Evolutionary conservation across 2,329 filamentous ascomycete species (phyloP), one percentile per base, ranked within the genome.

Genomic region (Trichoderma atrobrunneum): DNA sequence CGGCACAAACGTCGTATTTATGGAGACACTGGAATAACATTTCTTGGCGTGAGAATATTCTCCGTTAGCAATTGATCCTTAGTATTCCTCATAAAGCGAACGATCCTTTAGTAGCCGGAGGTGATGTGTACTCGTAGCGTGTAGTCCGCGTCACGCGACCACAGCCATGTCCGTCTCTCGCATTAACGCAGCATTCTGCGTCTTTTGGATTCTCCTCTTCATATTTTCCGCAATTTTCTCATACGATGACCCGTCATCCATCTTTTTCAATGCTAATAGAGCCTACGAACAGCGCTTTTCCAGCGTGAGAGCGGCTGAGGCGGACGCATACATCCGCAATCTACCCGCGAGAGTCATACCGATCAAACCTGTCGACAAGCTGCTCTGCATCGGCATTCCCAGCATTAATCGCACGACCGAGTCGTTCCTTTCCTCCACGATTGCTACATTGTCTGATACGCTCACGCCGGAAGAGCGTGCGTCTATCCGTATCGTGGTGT

Each of bases 341-440:
- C 63, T 26, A 28, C 30, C 71, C 4, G 32, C 73, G 21, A 60
- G 54, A 21, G 30, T 67, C 54, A 11, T 5, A 36, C 57, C 68
- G 24, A 36, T 18, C 39, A 24, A 66, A 18, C 30, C 60, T 14
- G 60, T 73, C 60, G 69, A 71, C 18, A 64, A 64, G 62, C 66
- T 76, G 18, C 66, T 81, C 5, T 81, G 80, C 70, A 74, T 81
- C 60, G 80, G 80, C 43, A 80, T 81, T n/a, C 80, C 80, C 14
- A 80, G 77, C 73, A 74, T 81, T 43, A 80, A 79, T 72, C 78
- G 80, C 21, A 79, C 77, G 14, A 73, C 74, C 30, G 75, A 78
- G 10, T 77, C 76, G 2, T 80, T 80, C 51, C 74, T 81, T 6
- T 72, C 75, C 2, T 75, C 77, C 54, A 77, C 80, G 8, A 72